phyloP scores from a whole-genome alignment of 306 rosid genomes.

The Erythrophleum fordii region DNA sequence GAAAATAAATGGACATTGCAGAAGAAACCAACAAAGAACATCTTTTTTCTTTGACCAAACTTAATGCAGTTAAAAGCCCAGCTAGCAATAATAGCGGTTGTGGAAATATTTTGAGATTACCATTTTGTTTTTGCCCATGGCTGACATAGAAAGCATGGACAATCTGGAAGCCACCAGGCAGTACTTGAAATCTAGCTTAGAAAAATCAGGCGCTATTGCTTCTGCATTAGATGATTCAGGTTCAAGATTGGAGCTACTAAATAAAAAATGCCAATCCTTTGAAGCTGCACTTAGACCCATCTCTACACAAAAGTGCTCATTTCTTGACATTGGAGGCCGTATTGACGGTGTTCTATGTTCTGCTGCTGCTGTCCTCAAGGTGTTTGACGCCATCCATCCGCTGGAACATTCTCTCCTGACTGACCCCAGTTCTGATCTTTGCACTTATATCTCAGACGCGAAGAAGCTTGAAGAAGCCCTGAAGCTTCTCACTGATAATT shows the following conservation, averaged over 20 bases:
- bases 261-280: slow-evolving; percentile 50
- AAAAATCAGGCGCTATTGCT: slow-evolving; percentile 56
- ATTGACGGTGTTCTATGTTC: slow-evolving; percentile 68
- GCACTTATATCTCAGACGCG: slow-evolving; percentile 49
- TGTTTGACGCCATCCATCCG: slow-evolving; percentile 56
- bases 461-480: slow-evolving; percentile 76
- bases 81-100: slow-evolving; percentile 4
- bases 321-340: slow-evolving; percentile 46
- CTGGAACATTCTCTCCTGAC: slow-evolving; percentile 57
- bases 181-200: slow-evolving; percentile 58
- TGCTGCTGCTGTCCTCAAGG: slow-evolving; percentile 63
- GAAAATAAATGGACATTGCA: slow-evolving; percentile 46
- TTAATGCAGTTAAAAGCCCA: slow-evolving; percentile 40
- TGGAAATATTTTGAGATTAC: slow-evolving; percentile 40
- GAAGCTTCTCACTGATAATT: slow-evolving; percentile 70
- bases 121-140: slow-evolving; percentile 41
- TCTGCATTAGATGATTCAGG: slow-evolving; percentile 56
- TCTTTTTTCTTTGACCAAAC: slow-evolving; percentile 39
- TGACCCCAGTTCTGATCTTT: slow-evolving; percentile 53
- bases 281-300: slow-evolving; percentile 50
- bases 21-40: slow-evolving; percentile 52
- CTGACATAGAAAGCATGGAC: slow-evolving; percentile 48
- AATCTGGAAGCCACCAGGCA: slow-evolving; percentile 55
- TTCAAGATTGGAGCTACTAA: slow-evolving; percentile 54
- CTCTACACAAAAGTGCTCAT: slow-evolving; percentile 33